Percentiles rank a stretch among this genome's conserved stretches.
phyloP scores from a whole-genome alignment of 345 rosid genomes.

The Aegle marmelos region DNA sequence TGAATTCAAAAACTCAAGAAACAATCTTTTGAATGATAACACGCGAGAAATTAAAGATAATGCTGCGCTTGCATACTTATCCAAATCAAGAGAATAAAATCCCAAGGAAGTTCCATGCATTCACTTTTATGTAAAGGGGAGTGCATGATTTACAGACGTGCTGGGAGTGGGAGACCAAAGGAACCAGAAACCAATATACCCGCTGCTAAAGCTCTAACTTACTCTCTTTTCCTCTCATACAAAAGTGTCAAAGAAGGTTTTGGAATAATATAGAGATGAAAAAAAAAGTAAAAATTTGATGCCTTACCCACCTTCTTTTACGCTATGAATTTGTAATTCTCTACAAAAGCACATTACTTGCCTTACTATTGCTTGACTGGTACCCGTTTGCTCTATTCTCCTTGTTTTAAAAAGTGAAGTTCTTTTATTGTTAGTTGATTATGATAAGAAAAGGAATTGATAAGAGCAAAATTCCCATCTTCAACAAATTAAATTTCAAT shows the following conservation, averaged over 20 bases:
- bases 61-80: background rate
- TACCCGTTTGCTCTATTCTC: background rate
- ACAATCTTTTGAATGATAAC: background rate
- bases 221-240: background rate
- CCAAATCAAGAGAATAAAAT: slow-evolving; percentile 23
- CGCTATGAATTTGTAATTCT: background rate
- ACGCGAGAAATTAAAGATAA: background rate
- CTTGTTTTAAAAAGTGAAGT: background rate
- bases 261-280: slow-evolving; percentile 29
- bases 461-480: background rate
- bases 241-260: slow-evolving; percentile 22
- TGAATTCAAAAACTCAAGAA: background rate
- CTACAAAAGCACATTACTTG: slow-evolving; percentile 7
- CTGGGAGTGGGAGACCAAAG: slow-evolving; percentile 12
- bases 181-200: slow-evolving; percentile 17
- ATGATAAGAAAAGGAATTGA: too few species aligned
- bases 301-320: slow-evolving; percentile 17
- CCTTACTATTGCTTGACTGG: background rate
- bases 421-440: too few species aligned
- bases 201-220: slow-evolving; percentile 5
- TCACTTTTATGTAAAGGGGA: slow-evolving; percentile 20
- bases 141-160: background rate
- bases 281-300: slow-evolving; percentile 10
- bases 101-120: slow-evolving; percentile 12
- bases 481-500: background rate